Evolutionary conservation across 2,329 filamentous ascomycete species (phyloP).

Genomic region (Fusarium coicis): DNA sequence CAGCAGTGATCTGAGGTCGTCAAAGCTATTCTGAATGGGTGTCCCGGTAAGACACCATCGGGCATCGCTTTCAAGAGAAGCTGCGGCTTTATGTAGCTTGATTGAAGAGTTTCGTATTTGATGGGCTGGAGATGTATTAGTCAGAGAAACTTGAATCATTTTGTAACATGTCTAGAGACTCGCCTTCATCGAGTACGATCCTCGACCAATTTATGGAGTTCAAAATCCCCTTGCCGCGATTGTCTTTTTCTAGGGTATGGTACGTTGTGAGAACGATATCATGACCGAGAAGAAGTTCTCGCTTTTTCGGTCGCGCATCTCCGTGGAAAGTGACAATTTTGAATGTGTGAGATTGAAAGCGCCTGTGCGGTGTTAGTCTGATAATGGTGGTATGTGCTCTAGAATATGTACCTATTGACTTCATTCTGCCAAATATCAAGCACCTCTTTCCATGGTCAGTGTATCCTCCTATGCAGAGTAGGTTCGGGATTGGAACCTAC

Average conservation of each 20-base stretch:
- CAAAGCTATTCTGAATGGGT: background rate
- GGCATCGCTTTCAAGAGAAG: fast-evolving
- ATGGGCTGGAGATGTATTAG: fast-evolving
- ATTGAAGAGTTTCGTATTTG: background rate
- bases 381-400: fast-evolving
- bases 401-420: background rate
- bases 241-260: background rate
- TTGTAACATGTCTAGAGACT: fast-evolving
- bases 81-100: fast-evolving
- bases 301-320: fast-evolving
- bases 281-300: background rate
- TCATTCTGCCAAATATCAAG: slow-evolving; percentile 13
- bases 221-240: fast-evolving
- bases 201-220: background rate
- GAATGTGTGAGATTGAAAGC: background rate
- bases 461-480: fast-evolving
- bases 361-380: background rate
- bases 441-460: background rate
- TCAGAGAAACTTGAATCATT: fast-evolving
- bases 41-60: background rate
- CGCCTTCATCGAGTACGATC: background rate
- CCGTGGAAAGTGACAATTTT: background rate
- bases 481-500: background rate
- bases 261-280: background rate
- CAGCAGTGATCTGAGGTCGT: background rate